Base-by-base conservation (phyloP, 139 green algal genomes). In the Chlorokybus atmophyticus region DNA sequence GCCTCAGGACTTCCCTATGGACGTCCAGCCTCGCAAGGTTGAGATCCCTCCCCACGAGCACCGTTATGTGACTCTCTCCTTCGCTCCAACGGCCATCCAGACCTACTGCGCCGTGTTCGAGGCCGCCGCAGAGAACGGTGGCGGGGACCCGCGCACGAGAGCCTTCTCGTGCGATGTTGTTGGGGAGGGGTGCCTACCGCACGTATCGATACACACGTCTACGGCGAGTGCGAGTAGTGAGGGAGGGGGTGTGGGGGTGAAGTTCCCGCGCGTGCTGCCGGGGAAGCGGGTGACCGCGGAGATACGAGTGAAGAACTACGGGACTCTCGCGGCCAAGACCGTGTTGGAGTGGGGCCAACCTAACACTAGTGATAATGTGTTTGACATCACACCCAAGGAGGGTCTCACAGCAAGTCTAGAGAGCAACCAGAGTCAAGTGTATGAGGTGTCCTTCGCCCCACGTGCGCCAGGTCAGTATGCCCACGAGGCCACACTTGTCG, bases 131-230 rank as follows among this genome's bases (percentile, higher is more conserved):
- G 74, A 82, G 50, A 68, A 75, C 35, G 81, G 75, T 24, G 54
- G 44, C 17, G n/a, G n/a, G n/a, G 75, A 87, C 62, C 64, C 79
- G 24, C 52, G 57, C 25, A 87, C 83, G 27, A 74, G 66, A 51
- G 31, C 17, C 3, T 86, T 88, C 52, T 60, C 38, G 6, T 90
- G 79, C 50, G 74, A 85, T 54, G 29, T 91, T 14, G 59, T 70
- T 8, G 83, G 82, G 17, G 81, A 87, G 67, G 81, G 83, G 35
- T 81, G 66, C 6, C 75, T 90, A 44, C 83, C 83, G 6, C 78
- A 76, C n/a, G 50, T 90, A 6, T 71, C 55, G 1, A 31, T 87
- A 27, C 60, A 77, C 65, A 52, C n/a, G n/a, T 5, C 28, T 57
- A 26, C 3, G 19, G 47, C 21, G 19, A 40, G 19, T 40, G 29